Evolutionary conservation across 345 rosid genomes (phyloP), one percentile per base, ranked within the genome.

Genomic region (Capsella bursapastoris): DNA sequence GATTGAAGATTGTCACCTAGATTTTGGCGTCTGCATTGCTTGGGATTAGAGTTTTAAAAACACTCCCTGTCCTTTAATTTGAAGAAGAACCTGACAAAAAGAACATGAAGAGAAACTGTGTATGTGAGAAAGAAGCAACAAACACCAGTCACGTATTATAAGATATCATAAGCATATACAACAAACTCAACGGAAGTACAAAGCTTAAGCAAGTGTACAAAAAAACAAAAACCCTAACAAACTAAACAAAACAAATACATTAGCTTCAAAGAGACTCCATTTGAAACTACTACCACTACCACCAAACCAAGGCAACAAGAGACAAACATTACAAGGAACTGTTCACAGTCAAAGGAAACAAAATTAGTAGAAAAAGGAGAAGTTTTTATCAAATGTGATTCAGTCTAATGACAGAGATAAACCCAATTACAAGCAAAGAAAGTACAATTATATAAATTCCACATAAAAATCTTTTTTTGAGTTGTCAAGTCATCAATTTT

Each of bases 221-320:
- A 38, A 38, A 50, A 37, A 14, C 7, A 61, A 1, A 44, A 68
- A 44, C 50, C 57, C 75, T 81, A 86, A 81, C 89, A 74, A 83
- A 80, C 89, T 77, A 79, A 78, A 82, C 82, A 78, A 82, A 76
- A 84, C 75, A 81, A 69, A 61, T 72, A 72, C 70, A 80, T 75
- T 89, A 73, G 86, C 98, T 93, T 90, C 82, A 79, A 93, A 89
- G 89, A 84, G 89, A 93, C 98, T 93, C 92, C 83, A 83, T 43
- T 41, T 74, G 72, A 84, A 90, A 84, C 93, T 65, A 88, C 87
- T 87, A 76, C 90, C 98, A 89, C 96, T 87, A 89, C 87, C 81
- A 93, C 89, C 97, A 86, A 93, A 89, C 89, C 72, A 47, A 84
- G 48, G 72, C 78, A 62, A 73, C 62, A 79, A 75, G 57, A 71